phyloP scores from a whole-genome alignment of 2,329 filamentous ascomycete genomes.

The Chrysosporium keratinophilum region DNA sequence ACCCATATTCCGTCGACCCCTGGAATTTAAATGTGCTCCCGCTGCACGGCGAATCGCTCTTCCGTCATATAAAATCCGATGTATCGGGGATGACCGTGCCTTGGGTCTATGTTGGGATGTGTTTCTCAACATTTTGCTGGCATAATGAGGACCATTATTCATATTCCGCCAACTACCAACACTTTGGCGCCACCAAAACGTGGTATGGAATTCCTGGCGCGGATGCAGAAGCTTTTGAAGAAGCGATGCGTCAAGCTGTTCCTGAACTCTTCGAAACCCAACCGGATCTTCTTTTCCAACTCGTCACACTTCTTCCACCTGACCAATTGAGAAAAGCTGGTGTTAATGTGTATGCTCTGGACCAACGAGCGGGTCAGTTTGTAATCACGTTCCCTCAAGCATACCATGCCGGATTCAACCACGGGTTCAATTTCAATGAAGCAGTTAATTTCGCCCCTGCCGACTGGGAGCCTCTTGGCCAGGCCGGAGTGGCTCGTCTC shows the following conservation, averaged over 20 bases:
- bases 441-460: constrained; percentile 93
- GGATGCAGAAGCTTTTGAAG: constrained; percentile 88
- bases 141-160: constrained; percentile 98
- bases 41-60: constrained; percentile 80
- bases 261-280: constrained; percentile 96
- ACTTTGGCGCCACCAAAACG: constrained; percentile 95
- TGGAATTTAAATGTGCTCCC: constrained; percentile 96
- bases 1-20: constrained; percentile 76
- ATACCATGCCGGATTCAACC: constrained; percentile 96
- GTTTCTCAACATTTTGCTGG: constrained; percentile 99
- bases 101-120: constrained; percentile 99
- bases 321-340: constrained; percentile 88
- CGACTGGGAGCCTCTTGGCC: constrained; percentile 91
- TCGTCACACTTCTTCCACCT: constrained; percentile 90
- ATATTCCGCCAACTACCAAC: constrained; percentile 96
- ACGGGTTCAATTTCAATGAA: constrained; percentile 98
- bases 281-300: constrained; percentile 87
- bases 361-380: constrained; percentile 90
- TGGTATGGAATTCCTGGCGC: constrained; percentile 97
- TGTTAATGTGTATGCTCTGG: constrained; percentile 86
- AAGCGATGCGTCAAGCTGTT: constrained; percentile 88
- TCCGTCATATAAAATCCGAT: constrained; percentile 94
- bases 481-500: constrained; percentile 73
- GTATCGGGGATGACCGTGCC: constrained; percentile 99
- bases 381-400: constrained; percentile 95